phyloP scores from a whole-genome alignment of 148 eudicot species.

The Pouteria glomerata region DNA sequence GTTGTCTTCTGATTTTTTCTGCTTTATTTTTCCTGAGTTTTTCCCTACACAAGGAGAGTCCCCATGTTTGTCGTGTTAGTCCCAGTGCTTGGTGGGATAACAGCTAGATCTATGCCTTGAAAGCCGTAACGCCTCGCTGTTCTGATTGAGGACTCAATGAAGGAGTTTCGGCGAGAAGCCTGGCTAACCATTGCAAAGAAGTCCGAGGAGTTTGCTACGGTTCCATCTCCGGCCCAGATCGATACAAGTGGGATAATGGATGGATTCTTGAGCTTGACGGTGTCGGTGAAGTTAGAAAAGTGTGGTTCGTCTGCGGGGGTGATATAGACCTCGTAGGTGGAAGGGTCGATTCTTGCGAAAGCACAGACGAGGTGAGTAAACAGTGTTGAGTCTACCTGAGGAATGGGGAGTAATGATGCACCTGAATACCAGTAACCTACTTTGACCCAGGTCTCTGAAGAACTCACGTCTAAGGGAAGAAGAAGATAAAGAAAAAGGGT shows the following conservation, averaged over 20 bases:
- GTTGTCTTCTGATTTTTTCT: no score
- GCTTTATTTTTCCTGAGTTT: no score
- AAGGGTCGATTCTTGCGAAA: constrained; percentile 10
- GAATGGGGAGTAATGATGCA: no score
- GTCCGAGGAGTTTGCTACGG: constrained; percentile 1
- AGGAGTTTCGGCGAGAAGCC: constrained; percentile 21
- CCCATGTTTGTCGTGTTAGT: constrained; percentile 25
- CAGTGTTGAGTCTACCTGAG: no score
- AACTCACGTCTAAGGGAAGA: no score
- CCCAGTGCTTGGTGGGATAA: constrained; percentile 6
- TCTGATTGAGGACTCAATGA: constrained; percentile 40
- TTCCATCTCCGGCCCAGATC: not conserved
- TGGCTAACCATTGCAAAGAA: constrained; percentile 13
- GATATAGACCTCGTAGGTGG: constrained; percentile 7
- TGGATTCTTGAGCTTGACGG: constrained; percentile 15
- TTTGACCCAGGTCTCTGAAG: no score
- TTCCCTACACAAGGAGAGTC: constrained; percentile 30
- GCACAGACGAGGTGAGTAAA: no score
- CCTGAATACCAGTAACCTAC: no score
- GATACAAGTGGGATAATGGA: constrained; percentile 14
- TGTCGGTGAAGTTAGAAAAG: constrained; percentile 15
- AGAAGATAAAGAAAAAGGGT: no score
- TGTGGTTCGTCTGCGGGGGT: not conserved
- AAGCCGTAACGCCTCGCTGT: no score
- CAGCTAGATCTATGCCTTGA: constrained; percentile 22